Evolutionary conservation across 176 grass and related monocot species (phyloP).

Genomic region (Melocanna baccifera): DNA sequence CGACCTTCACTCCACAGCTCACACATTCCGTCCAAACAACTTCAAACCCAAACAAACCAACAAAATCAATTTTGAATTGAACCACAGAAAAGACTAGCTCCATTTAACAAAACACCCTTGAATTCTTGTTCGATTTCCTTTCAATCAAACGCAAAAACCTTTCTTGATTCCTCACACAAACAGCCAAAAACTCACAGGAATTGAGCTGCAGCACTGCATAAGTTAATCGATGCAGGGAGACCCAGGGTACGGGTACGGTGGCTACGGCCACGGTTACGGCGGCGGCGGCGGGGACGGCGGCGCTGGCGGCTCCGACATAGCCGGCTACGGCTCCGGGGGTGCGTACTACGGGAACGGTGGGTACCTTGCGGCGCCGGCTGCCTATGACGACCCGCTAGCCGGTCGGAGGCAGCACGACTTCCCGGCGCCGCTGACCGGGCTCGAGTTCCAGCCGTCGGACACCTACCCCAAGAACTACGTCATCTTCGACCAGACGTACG

Average conservation of each 20-base stretch:
- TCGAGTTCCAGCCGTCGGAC: slow-evolving; percentile 90
- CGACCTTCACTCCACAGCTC: neutral
- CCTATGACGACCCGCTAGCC: slow-evolving; percentile 48
- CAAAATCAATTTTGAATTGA: slow-evolving; percentile 29
- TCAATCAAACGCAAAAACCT: neutral
- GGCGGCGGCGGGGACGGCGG: slow-evolving; percentile 31
- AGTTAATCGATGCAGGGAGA: slow-evolving; percentile 52
- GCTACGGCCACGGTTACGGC: slow-evolving; percentile 41
- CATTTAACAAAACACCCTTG: neutral
- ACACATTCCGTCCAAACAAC: neutral
- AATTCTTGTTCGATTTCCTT: slow-evolving; percentile 6
- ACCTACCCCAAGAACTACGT: slow-evolving; percentile 94
- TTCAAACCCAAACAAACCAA: slow-evolving; percentile 9
- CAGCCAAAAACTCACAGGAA: neutral
- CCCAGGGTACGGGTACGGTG: slow-evolving; percentile 45
- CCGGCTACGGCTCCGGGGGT: slow-evolving; percentile 20
- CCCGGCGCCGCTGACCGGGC: slow-evolving; percentile 60
- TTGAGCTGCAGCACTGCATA: neutral
- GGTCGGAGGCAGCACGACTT: slow-evolving; percentile 58
- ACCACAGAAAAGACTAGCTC: neutral
- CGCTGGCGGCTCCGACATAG: slow-evolving; percentile 47
- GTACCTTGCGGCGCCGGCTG: slow-evolving; percentile 37
- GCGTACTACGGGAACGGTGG: slow-evolving; percentile 34
- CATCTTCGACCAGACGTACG: slow-evolving; percentile 89
- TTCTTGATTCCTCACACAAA: neutral